Conservation (phyloP, 2,329 filamentous ascomycete species). For the Aspergillus sp. region DNA sequence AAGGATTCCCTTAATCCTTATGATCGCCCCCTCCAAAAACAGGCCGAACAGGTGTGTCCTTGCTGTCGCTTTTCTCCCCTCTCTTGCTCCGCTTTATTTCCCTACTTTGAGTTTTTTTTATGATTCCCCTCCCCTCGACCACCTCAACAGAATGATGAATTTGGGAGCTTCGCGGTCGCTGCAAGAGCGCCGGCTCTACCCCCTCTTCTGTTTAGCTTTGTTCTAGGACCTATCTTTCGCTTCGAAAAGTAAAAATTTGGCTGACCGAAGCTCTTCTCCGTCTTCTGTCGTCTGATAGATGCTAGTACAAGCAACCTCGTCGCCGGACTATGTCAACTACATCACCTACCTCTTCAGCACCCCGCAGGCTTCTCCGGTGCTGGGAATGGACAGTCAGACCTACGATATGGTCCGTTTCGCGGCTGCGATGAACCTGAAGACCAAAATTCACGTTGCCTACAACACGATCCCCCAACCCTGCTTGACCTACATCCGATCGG, state of each 20-base stretch:
- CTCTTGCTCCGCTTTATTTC: slow-evolving; percentile 8
- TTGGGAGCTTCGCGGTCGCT: neutral
- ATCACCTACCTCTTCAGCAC: slow-evolving; percentile 87
- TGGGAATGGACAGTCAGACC: slow-evolving; percentile 62
- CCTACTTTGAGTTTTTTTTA: slow-evolving; percentile 13
- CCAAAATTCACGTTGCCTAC: slow-evolving; percentile 77
- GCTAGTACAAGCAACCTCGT: slow-evolving; percentile 83
- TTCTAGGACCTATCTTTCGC: slow-evolving; percentile 1
- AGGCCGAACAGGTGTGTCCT: slow-evolving; percentile 77
- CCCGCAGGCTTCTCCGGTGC: slow-evolving; percentile 57
- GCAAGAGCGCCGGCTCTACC: neutral
- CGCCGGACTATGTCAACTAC: slow-evolving; percentile 96
- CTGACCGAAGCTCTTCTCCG: slow-evolving; percentile 18
- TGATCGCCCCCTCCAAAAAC: slow-evolving; percentile 77
- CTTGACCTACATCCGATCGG: slow-evolving; percentile 75
- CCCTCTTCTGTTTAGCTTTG: neutral
- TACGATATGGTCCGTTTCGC: slow-evolving; percentile 78
- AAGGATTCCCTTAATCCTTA: slow-evolving; percentile 88
- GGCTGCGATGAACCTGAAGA: slow-evolving; percentile 93
- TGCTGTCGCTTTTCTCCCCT: slow-evolving; percentile 5
- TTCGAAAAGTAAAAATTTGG: slow-evolving; percentile 12
- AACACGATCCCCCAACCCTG: slow-evolving; percentile 73
- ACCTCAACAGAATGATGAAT: neutral
- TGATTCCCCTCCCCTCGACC: neutral
- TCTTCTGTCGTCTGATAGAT: slow-evolving; percentile 60